Percentiles rank a stretch among this genome's conserved stretches.
Evolutionary conservation across 148 eudicot genomes (phyloP).

Genomic region (Amaranthus palmeri): DNA sequence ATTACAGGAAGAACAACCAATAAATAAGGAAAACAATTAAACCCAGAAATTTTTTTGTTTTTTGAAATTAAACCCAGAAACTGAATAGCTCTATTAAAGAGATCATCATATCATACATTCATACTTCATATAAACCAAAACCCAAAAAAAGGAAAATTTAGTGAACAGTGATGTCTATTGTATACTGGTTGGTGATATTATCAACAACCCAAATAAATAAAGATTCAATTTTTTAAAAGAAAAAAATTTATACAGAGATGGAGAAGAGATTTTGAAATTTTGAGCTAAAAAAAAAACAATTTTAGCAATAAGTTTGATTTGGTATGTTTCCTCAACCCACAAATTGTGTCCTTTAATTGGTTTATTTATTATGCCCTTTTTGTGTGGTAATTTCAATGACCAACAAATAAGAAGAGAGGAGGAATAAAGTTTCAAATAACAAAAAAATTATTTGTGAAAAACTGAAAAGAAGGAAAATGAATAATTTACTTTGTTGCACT

Average conservation of each 20-base stretch:
- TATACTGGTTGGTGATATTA: not conserved
- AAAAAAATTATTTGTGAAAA: too few species aligned
- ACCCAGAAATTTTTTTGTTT: too few species aligned
- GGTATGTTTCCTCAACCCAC: not conserved
- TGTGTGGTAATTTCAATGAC: not conserved
- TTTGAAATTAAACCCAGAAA: slow-evolving; percentile 24
- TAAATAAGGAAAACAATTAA: slow-evolving; percentile 5
- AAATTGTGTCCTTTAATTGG: not conserved
- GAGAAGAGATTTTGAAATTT: slow-evolving; percentile 17
- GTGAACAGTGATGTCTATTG: not conserved
- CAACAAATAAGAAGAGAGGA: not conserved
- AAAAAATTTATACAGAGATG: too few species aligned
- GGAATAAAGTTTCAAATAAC: not conserved
- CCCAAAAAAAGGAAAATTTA: not conserved
- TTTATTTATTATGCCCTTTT: not conserved
- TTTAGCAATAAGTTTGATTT: not conserved
- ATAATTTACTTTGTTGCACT: not conserved
- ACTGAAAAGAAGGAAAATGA: not conserved
- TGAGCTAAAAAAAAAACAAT: slow-evolving; percentile 3
- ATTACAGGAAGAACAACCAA: slow-evolving; percentile 3
- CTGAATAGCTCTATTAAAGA: slow-evolving; percentile 17
- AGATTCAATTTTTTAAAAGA: not conserved
- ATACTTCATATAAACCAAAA: not conserved
- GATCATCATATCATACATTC: not conserved
- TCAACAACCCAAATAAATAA: slow-evolving; percentile 10